Base-by-base conservation (phyloP, 2,329 filamentous ascomycete genomes). In the Cladosporium sp. region DNA sequence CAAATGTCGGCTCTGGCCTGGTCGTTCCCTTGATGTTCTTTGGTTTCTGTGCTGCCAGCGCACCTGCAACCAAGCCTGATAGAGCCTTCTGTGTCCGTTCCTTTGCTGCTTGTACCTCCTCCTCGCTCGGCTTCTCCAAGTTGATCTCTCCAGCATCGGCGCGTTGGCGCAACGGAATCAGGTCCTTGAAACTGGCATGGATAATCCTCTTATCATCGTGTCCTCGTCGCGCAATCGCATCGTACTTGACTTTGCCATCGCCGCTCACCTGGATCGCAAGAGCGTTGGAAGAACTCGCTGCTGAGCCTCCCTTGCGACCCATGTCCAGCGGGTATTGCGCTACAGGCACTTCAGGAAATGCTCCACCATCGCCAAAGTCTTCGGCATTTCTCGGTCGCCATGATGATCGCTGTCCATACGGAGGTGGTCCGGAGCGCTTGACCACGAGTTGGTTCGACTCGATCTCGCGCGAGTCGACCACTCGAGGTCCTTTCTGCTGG, bases 281-380 rank as follows among this genome's bases (percentile, higher is more conserved):
- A 58, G 94, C 92, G 76, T 96, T 97, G 65, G 87, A 94, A 49
- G 82, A 82, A 28, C 43, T 47, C 8, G 84, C 78, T 37, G 82
- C 82, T 2, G 75, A 69, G 37, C 82, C 82, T 11, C 67, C 67
- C 75, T 96, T 95, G 68, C 88, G 86, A 60, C 93, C 93, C 91
- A 97, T 97, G 60, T 96, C 90, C 52, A 96, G 84, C 11, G 94
- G 94, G 72, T 97, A 99, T 72, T 99, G 94, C 43, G 93, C 94
- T 55, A 97, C 86, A 14, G 90, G 87, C 28, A 97, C 87, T 76
- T 97, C 93, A 38, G 94, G 94, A 71, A 97, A 99, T 55, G 93
- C 92, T 68, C 94, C 94, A 64, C 94, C 94, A 80, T 97, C 92
- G 68, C 90, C 92, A 76, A 92, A 99, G 74, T 99, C 94, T 72